These are phyloP conservation scores for Arthroderma sp. DNA, from an alignment of 2,329 filamentous ascomycete genomes.

Conservation along the genomic window DNA sequence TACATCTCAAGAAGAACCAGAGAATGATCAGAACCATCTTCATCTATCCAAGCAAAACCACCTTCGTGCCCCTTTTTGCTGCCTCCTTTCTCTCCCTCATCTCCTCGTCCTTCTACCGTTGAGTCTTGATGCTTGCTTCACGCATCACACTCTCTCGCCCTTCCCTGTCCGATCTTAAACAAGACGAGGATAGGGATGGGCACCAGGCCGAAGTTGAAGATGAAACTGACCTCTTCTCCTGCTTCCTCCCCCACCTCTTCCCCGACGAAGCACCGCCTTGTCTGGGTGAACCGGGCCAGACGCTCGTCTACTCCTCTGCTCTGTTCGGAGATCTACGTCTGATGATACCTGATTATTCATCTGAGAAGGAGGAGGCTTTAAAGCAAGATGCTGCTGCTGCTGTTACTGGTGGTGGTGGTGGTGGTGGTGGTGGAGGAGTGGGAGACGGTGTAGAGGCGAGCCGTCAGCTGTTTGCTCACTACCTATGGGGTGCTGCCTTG, in stretches of 20 bases:
- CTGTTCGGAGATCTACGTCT: constrained; percentile 29
- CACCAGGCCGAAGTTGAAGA: constrained; percentile 16
- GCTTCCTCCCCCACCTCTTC: constrained; percentile 42
- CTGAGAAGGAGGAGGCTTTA: constrained; percentile 16
- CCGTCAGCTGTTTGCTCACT: constrained; percentile 43
- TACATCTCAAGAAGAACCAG: no score
- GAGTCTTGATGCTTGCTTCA: no score
- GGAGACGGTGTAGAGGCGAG: constrained; percentile 29
- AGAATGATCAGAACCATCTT: no score
- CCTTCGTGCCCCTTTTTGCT: no score
- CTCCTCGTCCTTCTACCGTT: no score
- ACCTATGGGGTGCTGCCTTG: constrained; percentile 43
- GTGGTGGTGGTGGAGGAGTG: constrained; percentile 4
- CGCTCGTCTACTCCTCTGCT: constrained; percentile 37
- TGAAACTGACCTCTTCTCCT: constrained; percentile 41
- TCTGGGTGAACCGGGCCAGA: constrained; percentile 40
- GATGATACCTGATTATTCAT: constrained; percentile 30
- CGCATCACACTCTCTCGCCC: no score
- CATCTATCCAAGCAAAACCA: no score
- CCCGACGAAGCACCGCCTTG: constrained; percentile 42
- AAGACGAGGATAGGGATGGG: constrained; percentile 6
- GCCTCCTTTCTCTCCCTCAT: no score
- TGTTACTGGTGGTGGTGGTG: constrained; percentile 8
- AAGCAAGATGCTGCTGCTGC: background rate
- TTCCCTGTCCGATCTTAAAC: no score